Conservation (phyloP, 495 filamentous ascomycete species). For the Aspergillus olivimuriae region DNA sequence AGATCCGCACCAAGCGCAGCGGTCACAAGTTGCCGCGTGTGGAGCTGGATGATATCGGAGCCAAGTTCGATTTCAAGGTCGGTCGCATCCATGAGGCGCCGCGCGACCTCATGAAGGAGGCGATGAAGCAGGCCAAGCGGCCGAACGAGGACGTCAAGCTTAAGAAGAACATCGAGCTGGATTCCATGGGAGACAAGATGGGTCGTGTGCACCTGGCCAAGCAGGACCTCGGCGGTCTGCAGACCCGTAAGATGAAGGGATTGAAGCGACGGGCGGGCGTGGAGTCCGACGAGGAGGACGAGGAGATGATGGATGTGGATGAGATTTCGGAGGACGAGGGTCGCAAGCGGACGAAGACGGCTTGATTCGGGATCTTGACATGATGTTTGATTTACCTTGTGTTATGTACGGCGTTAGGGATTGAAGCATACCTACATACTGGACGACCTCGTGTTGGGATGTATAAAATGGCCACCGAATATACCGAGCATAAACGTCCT, state of each 20-base stretch:
- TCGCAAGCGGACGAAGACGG: conserved; percentile 31
- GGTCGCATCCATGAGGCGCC: conserved; percentile 76
- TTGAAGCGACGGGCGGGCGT: conserved; percentile 68
- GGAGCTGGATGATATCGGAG: conserved; percentile 92
- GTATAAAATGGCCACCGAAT: too few relatives aligned
- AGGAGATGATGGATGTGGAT: conserved; percentile 42
- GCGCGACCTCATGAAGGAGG: conserved; percentile 74
- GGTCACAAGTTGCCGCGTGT: conserved; percentile 83
- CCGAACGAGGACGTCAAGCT: conserved; percentile 51
- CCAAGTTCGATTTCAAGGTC: conserved; percentile 87
- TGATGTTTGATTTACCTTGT: conserved; percentile 9
- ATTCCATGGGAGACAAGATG: conserved; percentile 90
- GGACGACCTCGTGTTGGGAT: too few relatives aligned
- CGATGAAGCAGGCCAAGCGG: conserved; percentile 75
- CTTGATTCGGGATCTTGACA: conserved; percentile 14
- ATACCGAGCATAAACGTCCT: too few relatives aligned
- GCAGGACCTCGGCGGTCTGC: conserved; percentile 79
- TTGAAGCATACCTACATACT: too few relatives aligned
- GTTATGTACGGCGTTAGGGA: too few relatives aligned
- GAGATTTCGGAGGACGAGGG: conserved; percentile 36
- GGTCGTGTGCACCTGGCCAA: conserved; percentile 87
- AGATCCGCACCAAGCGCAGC: conserved; percentile 75
- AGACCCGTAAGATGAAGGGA: conserved; percentile 99
- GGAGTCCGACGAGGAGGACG: conserved; percentile 39
- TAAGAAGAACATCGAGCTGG: conserved; percentile 94